Evolutionary conservation across 129 eudicot species (phyloP).

Genomic region (Escallonia rubra): DNA sequence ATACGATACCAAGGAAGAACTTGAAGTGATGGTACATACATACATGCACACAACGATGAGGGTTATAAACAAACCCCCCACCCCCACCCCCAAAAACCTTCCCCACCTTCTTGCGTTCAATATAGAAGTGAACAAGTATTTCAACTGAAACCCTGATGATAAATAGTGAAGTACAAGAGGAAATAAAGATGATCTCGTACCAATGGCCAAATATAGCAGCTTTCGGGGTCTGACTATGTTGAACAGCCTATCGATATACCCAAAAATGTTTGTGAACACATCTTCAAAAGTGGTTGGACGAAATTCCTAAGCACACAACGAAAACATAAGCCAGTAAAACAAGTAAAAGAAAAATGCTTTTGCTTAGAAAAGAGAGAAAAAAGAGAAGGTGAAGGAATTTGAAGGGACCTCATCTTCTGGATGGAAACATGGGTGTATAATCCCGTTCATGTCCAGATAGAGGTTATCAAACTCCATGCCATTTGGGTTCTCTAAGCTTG

Average conservation of each 20-base stretch:
- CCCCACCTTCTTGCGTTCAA: no score
- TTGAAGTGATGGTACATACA: no score
- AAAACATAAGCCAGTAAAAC: background rate
- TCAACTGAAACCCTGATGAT: no score
- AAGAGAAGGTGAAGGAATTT: background rate
- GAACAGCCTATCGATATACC: slow-evolving; percentile 55
- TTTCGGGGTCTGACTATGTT: slow-evolving; percentile 56
- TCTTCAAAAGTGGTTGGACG: slow-evolving; percentile 23
- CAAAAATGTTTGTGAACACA: slow-evolving; percentile 34
- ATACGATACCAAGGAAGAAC: no score
- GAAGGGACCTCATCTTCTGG: slow-evolving; percentile 30
- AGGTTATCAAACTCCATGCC: slow-evolving; percentile 36
- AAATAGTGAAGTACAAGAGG: background rate
- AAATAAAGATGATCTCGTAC: slow-evolving; percentile 22
- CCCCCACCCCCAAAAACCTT: no score
- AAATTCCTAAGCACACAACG: background rate
- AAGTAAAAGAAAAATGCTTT: background rate
- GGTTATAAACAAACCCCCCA: no score
- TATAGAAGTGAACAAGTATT: no score
- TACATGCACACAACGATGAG: no score
- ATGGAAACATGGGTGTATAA: slow-evolving; percentile 50
- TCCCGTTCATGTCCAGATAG: slow-evolving; percentile 49
- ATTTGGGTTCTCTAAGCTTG: slow-evolving; percentile 39
- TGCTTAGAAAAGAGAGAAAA: background rate
- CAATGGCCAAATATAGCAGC: slow-evolving; percentile 60